These are phyloP conservation scores for Carex arenaria DNA, from an alignment of 202 grass and related monocot species.

Conservation along the genomic window DNA sequence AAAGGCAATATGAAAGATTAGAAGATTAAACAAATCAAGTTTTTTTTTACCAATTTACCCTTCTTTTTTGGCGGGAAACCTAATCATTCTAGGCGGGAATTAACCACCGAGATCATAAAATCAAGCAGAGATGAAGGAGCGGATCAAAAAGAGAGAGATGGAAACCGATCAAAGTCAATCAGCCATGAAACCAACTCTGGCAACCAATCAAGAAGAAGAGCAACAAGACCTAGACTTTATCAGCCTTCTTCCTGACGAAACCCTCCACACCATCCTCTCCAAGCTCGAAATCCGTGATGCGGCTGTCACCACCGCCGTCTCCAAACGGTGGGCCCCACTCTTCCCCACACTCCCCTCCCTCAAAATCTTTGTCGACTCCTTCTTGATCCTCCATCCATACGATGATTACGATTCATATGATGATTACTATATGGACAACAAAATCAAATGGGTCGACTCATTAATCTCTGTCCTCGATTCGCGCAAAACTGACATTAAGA, in stretches of 20 bases:
- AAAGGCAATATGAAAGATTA: too few relatives aligned
- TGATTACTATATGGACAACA: too few relatives aligned
- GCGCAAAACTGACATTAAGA: background rate
- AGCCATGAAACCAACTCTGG: background rate
- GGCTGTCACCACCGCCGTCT: conserved; percentile 16
- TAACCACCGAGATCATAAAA: background rate
- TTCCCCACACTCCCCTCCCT: conserved; percentile 20
- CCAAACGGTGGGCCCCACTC: conserved; percentile 16
- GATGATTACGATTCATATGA: too few relatives aligned
- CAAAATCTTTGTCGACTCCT: background rate
- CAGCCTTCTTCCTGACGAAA: conserved; percentile 15
- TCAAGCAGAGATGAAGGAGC: background rate
- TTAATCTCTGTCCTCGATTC: background rate
- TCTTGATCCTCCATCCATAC: conserved; percentile 15
- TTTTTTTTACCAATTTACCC: too few relatives aligned
- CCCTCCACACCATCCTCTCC: conserved; percentile 27
- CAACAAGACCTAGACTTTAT: background rate
- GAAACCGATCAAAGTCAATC: background rate
- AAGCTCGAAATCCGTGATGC: conserved; percentile 12
- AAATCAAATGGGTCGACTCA: background rate
- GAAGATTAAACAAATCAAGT: too few relatives aligned
- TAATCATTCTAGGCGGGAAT: too few relatives aligned
- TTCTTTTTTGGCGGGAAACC: too few relatives aligned
- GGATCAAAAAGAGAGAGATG: too few relatives aligned
- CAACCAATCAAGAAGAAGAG: background rate